These are phyloP conservation scores for Bryoerythrophyllum caledonicum DNA, from an alignment of 225 moss, liverwort and hornwort species.

Conservation along the genomic window DNA sequence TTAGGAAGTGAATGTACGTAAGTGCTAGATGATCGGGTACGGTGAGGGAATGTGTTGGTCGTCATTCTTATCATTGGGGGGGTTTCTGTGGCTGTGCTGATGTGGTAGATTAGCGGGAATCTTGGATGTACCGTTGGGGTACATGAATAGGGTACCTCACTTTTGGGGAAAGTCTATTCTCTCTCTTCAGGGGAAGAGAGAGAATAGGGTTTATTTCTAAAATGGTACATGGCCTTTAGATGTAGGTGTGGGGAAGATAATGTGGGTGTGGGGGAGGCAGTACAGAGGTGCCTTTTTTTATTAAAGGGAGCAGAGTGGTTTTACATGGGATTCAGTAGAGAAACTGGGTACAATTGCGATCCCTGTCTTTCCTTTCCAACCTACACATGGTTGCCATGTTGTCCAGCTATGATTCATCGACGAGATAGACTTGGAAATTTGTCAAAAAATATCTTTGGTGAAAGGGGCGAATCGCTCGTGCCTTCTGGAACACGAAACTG, in stretches of 20 bases:
- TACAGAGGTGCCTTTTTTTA: too few species aligned
- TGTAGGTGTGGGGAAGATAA: neutral
- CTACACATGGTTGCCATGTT: slow-evolving; percentile 17
- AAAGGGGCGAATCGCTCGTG: neutral
- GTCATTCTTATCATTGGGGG: neutral
- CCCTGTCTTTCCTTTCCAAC: neutral
- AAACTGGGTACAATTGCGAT: neutral
- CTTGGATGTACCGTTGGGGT: too few species aligned
- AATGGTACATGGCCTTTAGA: neutral
- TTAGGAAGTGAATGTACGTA: too few species aligned
- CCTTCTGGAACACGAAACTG: neutral
- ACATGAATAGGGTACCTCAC: too few species aligned
- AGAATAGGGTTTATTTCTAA: too few species aligned
- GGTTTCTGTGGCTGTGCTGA: neutral
- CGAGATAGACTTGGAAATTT: neutral
- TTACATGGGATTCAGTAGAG: neutral
- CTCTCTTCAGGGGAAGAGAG: neutral
- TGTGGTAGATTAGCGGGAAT: neutral
- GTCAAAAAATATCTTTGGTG: neutral
- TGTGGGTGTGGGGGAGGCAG: neutral
- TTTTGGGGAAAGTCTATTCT: too few species aligned
- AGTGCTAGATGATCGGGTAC: too few species aligned
- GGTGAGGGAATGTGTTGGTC: neutral
- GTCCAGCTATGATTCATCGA: neutral
- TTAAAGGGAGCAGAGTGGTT: neutral